Base-by-base conservation (phyloP, 2,329 filamentous ascomycete species). In the Calcarisporium arbuscula region DNA sequence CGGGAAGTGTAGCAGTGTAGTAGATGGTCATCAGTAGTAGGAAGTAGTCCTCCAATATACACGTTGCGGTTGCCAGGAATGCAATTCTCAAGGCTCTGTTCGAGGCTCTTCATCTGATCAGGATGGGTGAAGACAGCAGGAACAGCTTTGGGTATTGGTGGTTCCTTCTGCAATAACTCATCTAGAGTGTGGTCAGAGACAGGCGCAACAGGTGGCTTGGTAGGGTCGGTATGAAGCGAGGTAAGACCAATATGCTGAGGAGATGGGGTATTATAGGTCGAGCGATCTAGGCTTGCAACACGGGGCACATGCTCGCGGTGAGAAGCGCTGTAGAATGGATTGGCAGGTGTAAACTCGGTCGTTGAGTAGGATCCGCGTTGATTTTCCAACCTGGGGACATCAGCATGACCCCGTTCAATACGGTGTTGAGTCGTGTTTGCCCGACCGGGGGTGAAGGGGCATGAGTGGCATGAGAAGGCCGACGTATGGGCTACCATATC, bases 21-120 rank as follows among this genome's bases (percentile, higher is more conserved):
- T 55, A 94, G 81, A 32, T 94, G 84, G 53, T 98, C 92, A 32
- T 92, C 90, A 1, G 90, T 96, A 50, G 94, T 89, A 0, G 90
- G 89, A 44, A 94, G 84, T 43, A 98, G 80, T 14, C 92, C 92
- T 42, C 92, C 85, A 45, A 98, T 95, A 68, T 98, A 98, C 46
- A 98, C 89, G 53, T 98, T 98, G 43, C 88, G 90, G 55, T 95
- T 95, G 29, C 89, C 88, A 32, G 85, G 67, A 38, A 81, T 90
- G 39, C 87, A 83, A 53, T 95, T 96, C 62, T 94, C 86, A 29
- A 96, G 71, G 54, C 89, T 94, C 60, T 95, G 89, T 46, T 95
- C 89, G 17, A 96, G 75, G 26, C 85, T 89, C 70, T 95, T 85
- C 65, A 85, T 78, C 50, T 84, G 84, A 38, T 90, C 88, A 20